These are phyloP conservation scores for Punctularia strigosozonata DNA, from an alignment of 768 basidiomycete species.

Conservation along the genomic window DNA sequence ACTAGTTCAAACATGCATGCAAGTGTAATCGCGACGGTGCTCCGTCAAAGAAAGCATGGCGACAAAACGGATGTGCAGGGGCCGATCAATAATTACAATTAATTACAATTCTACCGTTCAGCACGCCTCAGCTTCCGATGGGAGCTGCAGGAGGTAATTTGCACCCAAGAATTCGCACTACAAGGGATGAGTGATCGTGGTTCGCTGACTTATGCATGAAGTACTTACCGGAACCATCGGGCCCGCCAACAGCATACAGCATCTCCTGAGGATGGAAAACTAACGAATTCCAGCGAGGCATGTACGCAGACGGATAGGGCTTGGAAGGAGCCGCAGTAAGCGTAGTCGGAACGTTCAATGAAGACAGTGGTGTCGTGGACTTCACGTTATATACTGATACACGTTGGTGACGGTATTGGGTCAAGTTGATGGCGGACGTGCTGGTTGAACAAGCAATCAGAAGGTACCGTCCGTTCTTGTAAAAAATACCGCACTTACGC, in stretches of 20 bases:
- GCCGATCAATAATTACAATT: too few relatives aligned
- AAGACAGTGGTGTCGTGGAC: constrained; percentile 25
- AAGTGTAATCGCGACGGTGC: too few relatives aligned
- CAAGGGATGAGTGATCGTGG: background rate
- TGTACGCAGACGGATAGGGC: constrained; percentile 41
- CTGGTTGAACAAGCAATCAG: constrained; percentile 17
- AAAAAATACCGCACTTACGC: constrained; percentile 45
- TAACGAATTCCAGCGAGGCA: constrained; percentile 51
- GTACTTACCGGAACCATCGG: constrained; percentile 45
- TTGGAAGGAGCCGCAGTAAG: constrained; percentile 44
- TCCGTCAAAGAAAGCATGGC: too few relatives aligned
- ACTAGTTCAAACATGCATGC: too few relatives aligned
- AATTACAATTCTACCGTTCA: too few relatives aligned
- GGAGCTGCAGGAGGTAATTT: too few relatives aligned
- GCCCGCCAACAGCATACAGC: constrained; percentile 63
- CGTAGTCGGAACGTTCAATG: constrained; percentile 40
- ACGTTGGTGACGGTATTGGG: constrained; percentile 58
- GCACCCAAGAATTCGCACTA: background rate
- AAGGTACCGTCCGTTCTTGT: constrained; percentile 8
- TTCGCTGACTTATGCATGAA: background rate
- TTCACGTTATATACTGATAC: constrained; percentile 48
- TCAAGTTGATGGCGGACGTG: constrained; percentile 45
- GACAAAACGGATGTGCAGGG: too few relatives aligned
- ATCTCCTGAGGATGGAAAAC: constrained; percentile 82
- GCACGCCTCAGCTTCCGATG: too few relatives aligned